Conservation (phyloP, 129 eudicot genomes). For the Tagetes patula region DNA sequence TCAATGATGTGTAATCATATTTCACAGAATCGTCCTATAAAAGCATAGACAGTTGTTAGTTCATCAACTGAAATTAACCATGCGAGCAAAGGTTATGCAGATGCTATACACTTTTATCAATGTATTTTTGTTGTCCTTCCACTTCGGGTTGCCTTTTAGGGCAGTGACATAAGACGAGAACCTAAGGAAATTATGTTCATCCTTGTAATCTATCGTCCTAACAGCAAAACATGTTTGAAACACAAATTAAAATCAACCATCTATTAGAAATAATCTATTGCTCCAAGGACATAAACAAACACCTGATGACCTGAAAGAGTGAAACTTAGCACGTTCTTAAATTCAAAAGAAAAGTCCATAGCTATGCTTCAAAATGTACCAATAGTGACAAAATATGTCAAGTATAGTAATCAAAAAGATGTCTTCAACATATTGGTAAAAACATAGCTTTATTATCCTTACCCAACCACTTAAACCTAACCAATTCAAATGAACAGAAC, state of each 20-base stretch:
- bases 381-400: background rate
- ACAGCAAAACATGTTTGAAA: background rate
- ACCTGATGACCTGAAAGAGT: background rate
- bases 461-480: background rate
- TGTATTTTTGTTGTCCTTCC: background rate
- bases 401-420: background rate
- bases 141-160: background rate
- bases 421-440: background rate
- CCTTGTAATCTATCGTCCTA: constrained; percentile 2
- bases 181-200: background rate
- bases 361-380: background rate
- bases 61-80: background rate
- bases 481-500: background rate
- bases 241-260: background rate
- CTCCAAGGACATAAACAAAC: background rate
- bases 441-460: background rate
- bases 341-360: background rate
- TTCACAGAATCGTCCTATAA: constrained; percentile 43
- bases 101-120: background rate
- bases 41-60: constrained; percentile 17
- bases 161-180: background rate
- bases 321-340: background rate
- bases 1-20: constrained; percentile 46
- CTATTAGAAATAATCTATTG: background rate
- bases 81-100: background rate